Percentiles rank a stretch among this genome's conserved stretches.
These are phyloP conservation scores for Jaltomata sinuosa DNA, from an alignment of 257 asterid genomes.

Conservation along the genomic window DNA sequence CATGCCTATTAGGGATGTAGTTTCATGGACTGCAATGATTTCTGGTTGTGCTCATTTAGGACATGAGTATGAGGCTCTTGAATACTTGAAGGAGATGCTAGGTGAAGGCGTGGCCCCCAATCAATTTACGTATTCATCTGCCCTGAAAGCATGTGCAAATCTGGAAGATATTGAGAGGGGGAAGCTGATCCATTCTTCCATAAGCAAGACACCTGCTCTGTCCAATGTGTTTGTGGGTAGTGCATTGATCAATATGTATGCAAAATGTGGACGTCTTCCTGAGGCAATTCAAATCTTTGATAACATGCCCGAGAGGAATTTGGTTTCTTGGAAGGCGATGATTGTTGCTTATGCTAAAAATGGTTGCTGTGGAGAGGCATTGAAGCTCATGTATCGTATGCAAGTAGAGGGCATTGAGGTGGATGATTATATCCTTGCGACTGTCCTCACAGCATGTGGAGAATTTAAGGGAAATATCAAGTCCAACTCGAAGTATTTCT, in stretches of 20 bases:
- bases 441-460: constrained; percentile 71
- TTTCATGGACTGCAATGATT: constrained; percentile 93
- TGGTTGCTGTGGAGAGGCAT: constrained; percentile 68
- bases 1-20: constrained; percentile 72
- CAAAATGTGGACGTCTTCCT: constrained; percentile 66
- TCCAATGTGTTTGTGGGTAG: constrained; percentile 82
- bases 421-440: constrained; percentile 50
- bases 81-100: constrained; percentile 72
- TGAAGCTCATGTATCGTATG: constrained; percentile 74
- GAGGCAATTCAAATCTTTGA: constrained; percentile 78
- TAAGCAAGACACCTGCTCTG: constrained; percentile 52
- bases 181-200: constrained; percentile 60
- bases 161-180: constrained; percentile 57
- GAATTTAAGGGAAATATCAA: constrained; percentile 38
- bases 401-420: constrained; percentile 65
- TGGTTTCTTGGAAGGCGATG: constrained; percentile 75
- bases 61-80: constrained; percentile 78
- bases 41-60: constrained; percentile 73
- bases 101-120: constrained; percentile 81
- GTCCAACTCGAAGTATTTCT: constrained; percentile 19
- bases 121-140: constrained; percentile 77
- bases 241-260: constrained; percentile 82
- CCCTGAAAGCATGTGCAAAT: constrained; percentile 79
- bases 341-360: constrained; percentile 67
- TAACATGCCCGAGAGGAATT: constrained; percentile 68